These are phyloP conservation scores for Fragilariopsis cylindrus DNA, from an alignment of 108 stramenopile genomes.

Conservation along the genomic window DNA sequence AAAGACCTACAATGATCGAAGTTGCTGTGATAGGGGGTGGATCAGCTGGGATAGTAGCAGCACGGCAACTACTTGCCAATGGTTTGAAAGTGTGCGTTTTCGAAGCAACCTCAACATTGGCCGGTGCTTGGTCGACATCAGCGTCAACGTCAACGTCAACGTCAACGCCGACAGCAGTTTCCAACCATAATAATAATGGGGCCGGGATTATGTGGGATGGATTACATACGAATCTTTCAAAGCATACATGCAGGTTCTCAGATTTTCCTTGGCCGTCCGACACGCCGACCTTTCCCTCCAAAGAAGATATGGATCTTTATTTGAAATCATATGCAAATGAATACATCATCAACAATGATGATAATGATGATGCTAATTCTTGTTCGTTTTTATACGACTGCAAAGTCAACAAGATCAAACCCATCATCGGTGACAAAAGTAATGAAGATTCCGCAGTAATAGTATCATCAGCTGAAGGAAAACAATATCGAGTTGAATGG, in stretches of 20 bases:
- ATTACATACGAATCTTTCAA: constrained; percentile 66
- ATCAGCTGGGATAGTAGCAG: constrained; percentile 64
- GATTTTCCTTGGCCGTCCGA: constrained; percentile 67
- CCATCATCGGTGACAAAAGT: neutral
- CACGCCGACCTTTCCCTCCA: constrained; percentile 58
- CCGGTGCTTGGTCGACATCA: constrained; percentile 53
- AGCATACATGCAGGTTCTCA: constrained; percentile 65
- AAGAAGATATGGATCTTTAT: constrained; percentile 58
- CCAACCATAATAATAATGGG: neutral
- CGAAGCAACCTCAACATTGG: constrained; percentile 50
- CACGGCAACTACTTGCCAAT: constrained; percentile 57
- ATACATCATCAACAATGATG: constrained; percentile 30
- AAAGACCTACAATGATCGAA: constrained; percentile 29
- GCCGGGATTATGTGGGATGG: constrained; percentile 63
- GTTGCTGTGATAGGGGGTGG: constrained; percentile 80
- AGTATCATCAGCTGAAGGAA: neutral
- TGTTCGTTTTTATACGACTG: constrained; percentile 10
- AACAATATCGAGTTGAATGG: constrained; percentile 62
- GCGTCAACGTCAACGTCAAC: constrained; percentile 3
- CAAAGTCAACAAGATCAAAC: constrained; percentile 1
- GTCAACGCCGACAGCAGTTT: neutral
- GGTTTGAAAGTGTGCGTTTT: constrained; percentile 47
- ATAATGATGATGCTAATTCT: neutral
- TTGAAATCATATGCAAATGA: constrained; percentile 48
- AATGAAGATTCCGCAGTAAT: neutral